Evolutionary conservation across 2,329 filamentous ascomycete genomes (phyloP), one percentile per base, ranked within the genome.

Genomic region (Penicillium olsonii): DNA sequence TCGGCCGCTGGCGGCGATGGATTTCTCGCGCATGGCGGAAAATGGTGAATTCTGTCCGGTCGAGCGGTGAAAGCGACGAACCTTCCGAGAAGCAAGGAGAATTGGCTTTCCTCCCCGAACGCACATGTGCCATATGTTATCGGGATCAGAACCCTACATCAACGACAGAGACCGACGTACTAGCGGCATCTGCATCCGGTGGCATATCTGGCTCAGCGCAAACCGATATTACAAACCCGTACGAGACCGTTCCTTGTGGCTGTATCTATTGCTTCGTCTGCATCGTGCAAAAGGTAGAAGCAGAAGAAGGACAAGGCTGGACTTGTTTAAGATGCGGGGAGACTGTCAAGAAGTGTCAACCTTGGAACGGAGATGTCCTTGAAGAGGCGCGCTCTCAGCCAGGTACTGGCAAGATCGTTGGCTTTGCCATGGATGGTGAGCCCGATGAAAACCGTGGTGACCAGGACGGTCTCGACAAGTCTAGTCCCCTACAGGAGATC

Each of bases 201-300:
- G 91, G 92, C 12, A 87, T 96, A 10, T 80, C 95, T 35, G 92
- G 92, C 15, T 95, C 88, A 15, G 88, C 90, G 6, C 87, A 91
- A 57, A 96, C 92, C 0, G 94, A 97, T 63, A 87, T 97, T 54
- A 96, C 92, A 4, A 99, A 97, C 67, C 92, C 94, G 0, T 99
- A 99, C 68, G 90, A 96, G 72, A 84, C 91, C 0, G 83, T 92
- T 2, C 87, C 90, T 0, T 99, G 94, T 63, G 88, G 88, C 0
- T 96, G 92, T 69, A 80, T 96, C 51, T 99, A 97, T 74, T 99
- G 94, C 72, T 99, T 95, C 67, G 90, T 95, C 15, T 99, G 94
- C 65, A 73, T 97, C n/a, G 90, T 92, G 3, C 90, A 91, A 50
- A 84, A 89, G 52, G 80, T 99, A 37, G 92, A 96, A 70, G 84